A percentile compares a stretch with the other conserved stretches of the same genome.
Evolutionary conservation across 2,329 filamentous ascomycete genomes (phyloP).

Genomic region (Didymella sp.): DNA sequence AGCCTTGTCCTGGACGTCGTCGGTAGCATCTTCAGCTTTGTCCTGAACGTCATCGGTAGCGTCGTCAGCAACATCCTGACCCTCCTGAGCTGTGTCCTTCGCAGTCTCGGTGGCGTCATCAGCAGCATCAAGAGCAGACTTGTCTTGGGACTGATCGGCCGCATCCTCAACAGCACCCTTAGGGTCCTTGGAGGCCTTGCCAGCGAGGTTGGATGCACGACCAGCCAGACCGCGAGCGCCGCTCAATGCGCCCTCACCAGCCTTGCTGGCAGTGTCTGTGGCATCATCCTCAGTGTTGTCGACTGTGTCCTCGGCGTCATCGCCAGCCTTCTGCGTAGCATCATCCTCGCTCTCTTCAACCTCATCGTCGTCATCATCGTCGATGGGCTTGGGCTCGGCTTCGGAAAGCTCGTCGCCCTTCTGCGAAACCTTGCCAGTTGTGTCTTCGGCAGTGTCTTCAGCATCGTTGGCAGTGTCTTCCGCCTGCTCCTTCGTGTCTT

Average conservation of each 20-base stretch:
- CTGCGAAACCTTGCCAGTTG: slow-evolving; percentile 57
- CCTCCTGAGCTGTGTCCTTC: slow-evolving; percentile 47
- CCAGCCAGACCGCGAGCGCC: slow-evolving; percentile 57
- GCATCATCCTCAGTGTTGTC: slow-evolving; percentile 52
- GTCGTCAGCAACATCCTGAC: slow-evolving; percentile 44
- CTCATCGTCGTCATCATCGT: slow-evolving; percentile 43
- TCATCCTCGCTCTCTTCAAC: slow-evolving; percentile 44
- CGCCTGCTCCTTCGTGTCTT: slow-evolving; percentile 54
- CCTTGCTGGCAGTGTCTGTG: slow-evolving; percentile 45
- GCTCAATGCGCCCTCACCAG: slow-evolving; percentile 50
- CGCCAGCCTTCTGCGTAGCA: slow-evolving; percentile 54
- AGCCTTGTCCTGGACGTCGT: slow-evolving; percentile 44
- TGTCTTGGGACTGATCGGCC: slow-evolving; percentile 43
- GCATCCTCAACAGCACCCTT: slow-evolving; percentile 49
- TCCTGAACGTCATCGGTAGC: slow-evolving; percentile 40
- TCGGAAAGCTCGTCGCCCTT: slow-evolving; percentile 55
- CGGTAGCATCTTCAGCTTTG: slow-evolving; percentile 38
- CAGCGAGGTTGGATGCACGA: slow-evolving; percentile 56
- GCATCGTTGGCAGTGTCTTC: slow-evolving; percentile 53
- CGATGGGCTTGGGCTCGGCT: slow-evolving; percentile 56
- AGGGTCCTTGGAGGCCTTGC: slow-evolving; percentile 52
- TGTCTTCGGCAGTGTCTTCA: slow-evolving; percentile 53
- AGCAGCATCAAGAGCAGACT: slow-evolving; percentile 45
- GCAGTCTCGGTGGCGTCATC: slow-evolving; percentile 38
- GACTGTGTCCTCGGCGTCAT: slow-evolving; percentile 53